A percentile compares a stretch with the other conserved stretches of the same genome.
These are phyloP conservation scores for Herpetospermum pedunculosum DNA, from an alignment of 306 rosid species.

Conservation along the genomic window DNA sequence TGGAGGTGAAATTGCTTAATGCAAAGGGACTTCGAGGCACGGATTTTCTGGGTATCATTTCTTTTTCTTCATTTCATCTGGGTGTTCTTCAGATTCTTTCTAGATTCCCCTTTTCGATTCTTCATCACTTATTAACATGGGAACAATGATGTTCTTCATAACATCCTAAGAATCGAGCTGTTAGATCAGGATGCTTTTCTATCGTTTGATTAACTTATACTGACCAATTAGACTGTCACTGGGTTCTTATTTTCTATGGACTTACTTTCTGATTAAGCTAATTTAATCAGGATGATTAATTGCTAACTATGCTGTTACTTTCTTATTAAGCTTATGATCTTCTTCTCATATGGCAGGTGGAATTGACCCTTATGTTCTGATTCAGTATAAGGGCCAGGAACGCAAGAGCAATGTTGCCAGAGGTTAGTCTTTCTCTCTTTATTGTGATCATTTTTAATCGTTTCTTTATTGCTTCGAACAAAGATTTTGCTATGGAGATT, in stretches of 20 bases:
- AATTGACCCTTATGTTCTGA: constrained; percentile 74
- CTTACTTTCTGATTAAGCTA: not conserved
- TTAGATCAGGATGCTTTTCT: not conserved
- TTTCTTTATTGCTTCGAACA: no score
- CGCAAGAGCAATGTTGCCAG: constrained; percentile 53
- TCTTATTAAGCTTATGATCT: not conserved
- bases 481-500: no score
- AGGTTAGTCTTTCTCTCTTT: constrained; percentile 27
- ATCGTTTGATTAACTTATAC: not conserved
- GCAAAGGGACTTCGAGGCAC: constrained; percentile 43
- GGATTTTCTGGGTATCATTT: constrained; percentile 48
- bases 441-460: no score
- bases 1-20: constrained; percentile 34
- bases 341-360: constrained; percentile 22
- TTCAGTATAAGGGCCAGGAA: constrained; percentile 69
- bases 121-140: not conserved
- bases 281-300: not conserved
- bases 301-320: not conserved
- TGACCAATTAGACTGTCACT: not conserved
- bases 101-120: not conserved
- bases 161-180: constrained; percentile 2
- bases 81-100: not conserved
- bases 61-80: not conserved
- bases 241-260: not conserved
- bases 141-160: no score